Conservation (phyloP, 495 filamentous ascomycete species). For the Aspergillus ostianus region DNA sequence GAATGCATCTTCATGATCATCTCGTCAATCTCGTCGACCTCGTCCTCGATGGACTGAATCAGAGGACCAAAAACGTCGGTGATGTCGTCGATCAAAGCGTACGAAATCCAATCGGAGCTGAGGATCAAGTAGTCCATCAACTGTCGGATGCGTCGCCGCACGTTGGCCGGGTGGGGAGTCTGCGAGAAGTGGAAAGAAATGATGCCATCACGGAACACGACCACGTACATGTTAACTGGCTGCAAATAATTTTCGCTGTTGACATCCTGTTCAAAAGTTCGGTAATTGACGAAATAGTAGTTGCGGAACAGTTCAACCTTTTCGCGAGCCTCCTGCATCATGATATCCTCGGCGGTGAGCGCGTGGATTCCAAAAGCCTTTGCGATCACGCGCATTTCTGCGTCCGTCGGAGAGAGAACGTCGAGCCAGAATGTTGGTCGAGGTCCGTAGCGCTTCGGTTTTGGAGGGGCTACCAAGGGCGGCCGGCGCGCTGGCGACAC, state of each 20-base stretch:
- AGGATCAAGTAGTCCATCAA: constrained; percentile 91
- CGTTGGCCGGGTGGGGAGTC: constrained; percentile 92
- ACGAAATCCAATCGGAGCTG: constrained; percentile 96
- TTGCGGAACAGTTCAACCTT: constrained; percentile 97
- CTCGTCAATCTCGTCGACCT: constrained; percentile 87
- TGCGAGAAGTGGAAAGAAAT: constrained; percentile 94
- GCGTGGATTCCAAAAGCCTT: constrained; percentile 95
- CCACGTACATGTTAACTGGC: constrained; percentile 95
- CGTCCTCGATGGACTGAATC: constrained; percentile 83
- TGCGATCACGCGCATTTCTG: constrained; percentile 86
- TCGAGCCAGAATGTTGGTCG: constrained; percentile 96
- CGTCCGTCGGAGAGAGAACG: constrained; percentile 82
- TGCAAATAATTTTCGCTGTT: constrained; percentile 86
- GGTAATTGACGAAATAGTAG: constrained; percentile 98
- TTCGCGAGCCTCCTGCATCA: constrained; percentile 93
- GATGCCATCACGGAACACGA: constrained; percentile 94
- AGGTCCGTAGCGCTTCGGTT: constrained; percentile 73
- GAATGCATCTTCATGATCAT: constrained; percentile 76
- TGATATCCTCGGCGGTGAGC: constrained; percentile 91
- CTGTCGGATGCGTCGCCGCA: constrained; percentile 88
- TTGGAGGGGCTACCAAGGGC: constrained; percentile 22
- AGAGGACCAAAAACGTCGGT: constrained; percentile 92
- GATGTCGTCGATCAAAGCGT: constrained; percentile 96
- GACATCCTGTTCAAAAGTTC: constrained; percentile 91
- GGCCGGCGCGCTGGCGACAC: constrained; percentile 25